Base-by-base conservation (phyloP, 768 basidiomycete genomes). In the Hydnomerulius pinastri region DNA sequence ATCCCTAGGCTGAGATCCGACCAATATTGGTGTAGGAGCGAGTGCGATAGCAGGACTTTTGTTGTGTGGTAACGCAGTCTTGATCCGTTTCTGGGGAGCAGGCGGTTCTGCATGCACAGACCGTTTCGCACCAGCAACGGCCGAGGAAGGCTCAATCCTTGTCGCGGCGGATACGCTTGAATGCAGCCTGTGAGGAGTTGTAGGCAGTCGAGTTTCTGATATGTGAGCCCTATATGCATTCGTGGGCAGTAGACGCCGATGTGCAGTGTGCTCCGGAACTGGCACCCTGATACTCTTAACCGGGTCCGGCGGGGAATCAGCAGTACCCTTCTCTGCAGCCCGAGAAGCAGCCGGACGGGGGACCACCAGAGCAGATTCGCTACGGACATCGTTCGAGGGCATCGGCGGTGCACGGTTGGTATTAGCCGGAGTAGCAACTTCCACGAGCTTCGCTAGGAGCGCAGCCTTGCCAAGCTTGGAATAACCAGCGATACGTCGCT, bases 401-500 rank as follows among this genome's bases (percentile, higher is more conserved):
- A 18, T n/a, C 28, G 37, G 28, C 12, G 37, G n/a, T n/a, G n/a
- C n/a, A n/a, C n/a, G n/a, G 35, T 33, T 42, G 13, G 54, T 27
- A 6, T 36, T 13, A 6, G 45, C 5, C 30, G 50, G 36, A 29
- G 42, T 24, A 9, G 29, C 41, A 12, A 38, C 51, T 6, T 47
- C 51, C 2, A 35, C 43, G 24, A 82, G 63, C 60, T 77, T 85
- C 51, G 74, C 71, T 24, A 90, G 65, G 30, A 90, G 72, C 1
- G 71, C 77, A 44, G 71, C 67, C 64, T 89, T 89, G 33, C 67
- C 62, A 17, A 87, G 77, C 61, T 85, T 90, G 9, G 86, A 86
- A 61, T 87, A 90, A 0, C 84, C 85, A 36, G 72, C 60, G 21
- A 90, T 69, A 18, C 75, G 71, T 47, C 68, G 75, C 43, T 83